Evolutionary conservation across 2,329 filamentous ascomycete species (phyloP), one percentile per base, ranked within the genome.

Genomic region (Mycocentrospora acerina): DNA sequence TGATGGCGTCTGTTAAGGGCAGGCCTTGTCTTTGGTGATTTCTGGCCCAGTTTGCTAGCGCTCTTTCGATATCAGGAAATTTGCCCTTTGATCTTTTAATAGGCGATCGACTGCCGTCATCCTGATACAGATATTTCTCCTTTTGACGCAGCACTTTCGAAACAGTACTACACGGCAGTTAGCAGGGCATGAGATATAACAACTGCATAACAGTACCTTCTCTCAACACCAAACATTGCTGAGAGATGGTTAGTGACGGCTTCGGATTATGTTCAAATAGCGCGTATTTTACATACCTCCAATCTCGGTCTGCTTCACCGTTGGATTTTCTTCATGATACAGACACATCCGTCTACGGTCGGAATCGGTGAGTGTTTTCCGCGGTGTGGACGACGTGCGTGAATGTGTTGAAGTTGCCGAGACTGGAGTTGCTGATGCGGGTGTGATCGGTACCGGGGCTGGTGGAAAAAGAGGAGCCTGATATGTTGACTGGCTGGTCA

Each of bases 91-190:
- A 75, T 52, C 86, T 85, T 67, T 93, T 95, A 51, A 86, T 80
- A 5, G 88, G 87, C 29, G 90, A 91, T 53, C 79, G 81, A 63
- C 77, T 88, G 53, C 83, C 86, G 66, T 88, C 90, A 59, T 88
- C 88, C 37, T 82, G 82, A 59, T 85, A 86, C 12, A 97, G 78
- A 68, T 95, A 97, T 66, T 94, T 93, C 49, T 98, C 93, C 71
- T 91, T 95, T 60, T 95, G 85, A 37, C 91, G 84, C 50, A 98
- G 71, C 38, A 97, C 93, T 66, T 98, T 98, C 37, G 93, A 98
- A n/a, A 98, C 93, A 32, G 93, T 98, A 72, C 93, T 98, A 67
- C 40, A 59, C 14, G 16, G 36, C 30, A 24, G 49, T 62, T 33
- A 59, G 49, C 32, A 44, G 40, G 44, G 29, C 7, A 44, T 19